Base-by-base conservation (phyloP, 1,139 yeast species). In the Yamadazyma epiphylla region DNA sequence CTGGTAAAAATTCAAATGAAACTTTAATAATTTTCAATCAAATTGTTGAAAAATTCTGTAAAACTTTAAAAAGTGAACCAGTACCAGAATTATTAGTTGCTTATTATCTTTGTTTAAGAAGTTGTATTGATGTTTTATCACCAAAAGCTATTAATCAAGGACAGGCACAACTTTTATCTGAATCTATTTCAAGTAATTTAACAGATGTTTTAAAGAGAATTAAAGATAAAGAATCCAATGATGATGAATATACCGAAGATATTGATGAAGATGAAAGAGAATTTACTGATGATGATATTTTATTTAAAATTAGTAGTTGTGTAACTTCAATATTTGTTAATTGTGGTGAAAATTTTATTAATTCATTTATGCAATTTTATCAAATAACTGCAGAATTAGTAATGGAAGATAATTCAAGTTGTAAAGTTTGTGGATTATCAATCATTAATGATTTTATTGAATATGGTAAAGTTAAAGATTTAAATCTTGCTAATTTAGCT, bases 281-380 rank as follows among this genome's bases (percentile, higher is more conserved):
- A 47, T 86, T 76, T 49, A 83, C 95, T 1, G 96, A 89, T 53
- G 96, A 87, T 50, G 95, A 87, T 49, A 65, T 89, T 31, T 62
- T 86, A 37, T 94, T 87, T 48, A 96, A 89, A 53, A 78, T 88
- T 42, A 83, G 81, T 55, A 84, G 83, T 53, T 80, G 85, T 2
- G 57, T 91, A 22, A 71, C 83, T n/a, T 71, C 84, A 1, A 67
- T 88, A 12, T 83, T 91, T 69, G 82, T 77, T 55, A 72, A 75
- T 32, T 64, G 77, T 17, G 73, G 74, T 40, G 58, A 69, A 2
- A 64, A 65, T 33, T 86, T 85, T 54, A 55, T 87, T 35, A 75
- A 78, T 13, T 74, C 76, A 9, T 85, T 88, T 58, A 82, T 78
- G 47, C 51, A 60, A 1, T 51, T 77, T 35, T 69, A 74, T 41